phyloP scores from a whole-genome alignment of 345 rosid species.

The Viola odorata region DNA sequence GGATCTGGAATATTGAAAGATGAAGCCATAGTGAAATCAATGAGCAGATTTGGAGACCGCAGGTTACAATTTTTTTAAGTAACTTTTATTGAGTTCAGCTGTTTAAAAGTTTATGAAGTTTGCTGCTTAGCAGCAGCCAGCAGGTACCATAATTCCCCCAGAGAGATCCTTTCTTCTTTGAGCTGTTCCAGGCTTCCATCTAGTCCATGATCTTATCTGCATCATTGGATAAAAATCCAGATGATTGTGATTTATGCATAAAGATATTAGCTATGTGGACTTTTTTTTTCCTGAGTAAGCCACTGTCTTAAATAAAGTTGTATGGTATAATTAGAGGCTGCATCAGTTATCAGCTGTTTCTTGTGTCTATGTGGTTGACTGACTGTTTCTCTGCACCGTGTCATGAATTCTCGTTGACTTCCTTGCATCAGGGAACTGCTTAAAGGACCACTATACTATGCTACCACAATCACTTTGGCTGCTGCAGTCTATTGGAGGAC shows the following conservation, averaged over 20 bases:
- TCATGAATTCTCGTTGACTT: too few species aligned
- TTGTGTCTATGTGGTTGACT: background rate
- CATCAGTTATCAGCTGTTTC: too few species aligned
- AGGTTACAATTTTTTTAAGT: constrained; percentile 38
- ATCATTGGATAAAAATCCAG: background rate
- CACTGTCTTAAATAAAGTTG: too few species aligned
- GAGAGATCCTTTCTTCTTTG: background rate
- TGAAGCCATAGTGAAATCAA: constrained; percentile 84
- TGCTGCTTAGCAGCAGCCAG: background rate
- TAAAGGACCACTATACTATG: constrained; percentile 83
- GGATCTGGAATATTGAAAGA: constrained; percentile 77
- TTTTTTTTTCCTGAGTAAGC: background rate
- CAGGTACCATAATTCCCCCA: background rate
- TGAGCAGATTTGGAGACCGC: constrained; percentile 88
- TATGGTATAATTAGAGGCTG: too few species aligned
- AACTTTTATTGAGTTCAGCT: too few species aligned
- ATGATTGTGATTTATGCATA: too few species aligned
- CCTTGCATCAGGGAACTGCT: constrained; percentile 77
- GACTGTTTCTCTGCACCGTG: background rate
- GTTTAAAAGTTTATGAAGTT: too few species aligned
- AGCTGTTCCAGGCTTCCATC: background rate
- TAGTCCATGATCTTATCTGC: constrained; percentile 2
- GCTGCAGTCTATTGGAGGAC: constrained; percentile 66
- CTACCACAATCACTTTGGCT: constrained; percentile 48
- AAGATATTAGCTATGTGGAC: too few species aligned